Percentiles rank a stretch among this genome's conserved stretches.
Evolutionary conservation across 768 basidiomycete species (phyloP).

Genomic region (Daedaleopsis nitida): DNA sequence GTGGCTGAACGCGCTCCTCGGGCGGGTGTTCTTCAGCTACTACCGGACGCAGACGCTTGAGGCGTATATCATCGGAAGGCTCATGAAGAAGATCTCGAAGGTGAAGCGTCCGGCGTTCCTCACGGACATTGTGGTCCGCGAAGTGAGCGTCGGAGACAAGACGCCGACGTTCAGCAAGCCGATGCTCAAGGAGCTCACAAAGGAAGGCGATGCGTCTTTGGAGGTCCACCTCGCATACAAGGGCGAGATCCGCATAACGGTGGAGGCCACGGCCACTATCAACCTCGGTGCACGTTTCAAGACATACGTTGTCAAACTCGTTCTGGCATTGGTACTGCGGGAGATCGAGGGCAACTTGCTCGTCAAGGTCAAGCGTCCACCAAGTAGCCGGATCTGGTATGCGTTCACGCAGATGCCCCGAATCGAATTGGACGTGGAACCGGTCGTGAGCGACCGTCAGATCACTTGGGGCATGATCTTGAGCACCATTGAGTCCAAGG

Average conservation of each 20-base stretch:
- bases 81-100: constrained; percentile 94
- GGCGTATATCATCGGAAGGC: constrained; percentile 76
- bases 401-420: constrained; percentile 88
- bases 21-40: constrained; percentile 89
- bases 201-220: constrained; percentile 89
- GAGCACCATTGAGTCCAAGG: constrained; percentile 82
- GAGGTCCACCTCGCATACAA: constrained; percentile 85
- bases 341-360: constrained; percentile 91
- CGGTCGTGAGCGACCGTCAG: constrained; percentile 91
- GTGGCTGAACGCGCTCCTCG: constrained; percentile 94
- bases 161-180: constrained; percentile 92
- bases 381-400: constrained; percentile 95
- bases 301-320: constrained; percentile 86
- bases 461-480: constrained; percentile 94
- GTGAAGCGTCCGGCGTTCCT: constrained; percentile 89
- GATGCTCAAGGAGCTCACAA: constrained; percentile 96
- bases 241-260: constrained; percentile 86
- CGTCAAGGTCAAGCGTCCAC: constrained; percentile 90
- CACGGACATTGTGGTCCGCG: constrained; percentile 80
- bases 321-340: constrained; percentile 84
- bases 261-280: constrained; percentile 88
- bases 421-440: constrained; percentile 88
- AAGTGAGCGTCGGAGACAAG: constrained; percentile 85
- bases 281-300: constrained; percentile 83
- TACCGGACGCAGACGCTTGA: constrained; percentile 86